A percentile compares a stretch with the other conserved stretches of the same genome.
Evolutionary conservation across 2,329 filamentous ascomycete genomes (phyloP).

Genomic region (Alternaria novae-zelandiae): DNA sequence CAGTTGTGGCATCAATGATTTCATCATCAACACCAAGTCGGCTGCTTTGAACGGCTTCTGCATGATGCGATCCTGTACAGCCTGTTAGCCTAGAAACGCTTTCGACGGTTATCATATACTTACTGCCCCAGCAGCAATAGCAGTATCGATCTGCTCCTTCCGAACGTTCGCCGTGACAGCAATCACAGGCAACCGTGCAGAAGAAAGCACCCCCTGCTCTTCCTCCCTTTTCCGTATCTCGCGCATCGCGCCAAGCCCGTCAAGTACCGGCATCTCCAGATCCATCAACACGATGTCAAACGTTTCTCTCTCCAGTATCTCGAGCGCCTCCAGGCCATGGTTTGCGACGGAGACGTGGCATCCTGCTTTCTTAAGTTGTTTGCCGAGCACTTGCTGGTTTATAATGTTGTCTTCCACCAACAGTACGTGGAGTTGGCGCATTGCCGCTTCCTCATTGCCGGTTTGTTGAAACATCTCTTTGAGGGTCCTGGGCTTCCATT

Average conservation of each 20-base stretch:
- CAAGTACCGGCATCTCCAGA: conserved; percentile 63
- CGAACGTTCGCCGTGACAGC: conserved; percentile 49
- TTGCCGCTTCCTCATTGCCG: neutral
- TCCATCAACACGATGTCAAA: conserved; percentile 55
- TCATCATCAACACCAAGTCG: conserved; percentile 45
- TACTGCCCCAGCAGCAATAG: conserved; percentile 44
- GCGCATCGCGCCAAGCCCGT: conserved; percentile 51
- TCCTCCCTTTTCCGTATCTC: conserved; percentile 54
- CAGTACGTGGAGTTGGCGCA: conserved; percentile 33
- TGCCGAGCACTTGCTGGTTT: conserved; percentile 47
- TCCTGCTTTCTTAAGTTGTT: conserved; percentile 44
- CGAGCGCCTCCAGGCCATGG: conserved; percentile 48
- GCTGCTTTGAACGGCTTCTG: conserved; percentile 46
- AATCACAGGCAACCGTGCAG: conserved; percentile 40
- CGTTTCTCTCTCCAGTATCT: conserved; percentile 32
- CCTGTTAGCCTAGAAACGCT: neutral
- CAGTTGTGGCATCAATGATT: conserved; percentile 34
- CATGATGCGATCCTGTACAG: conserved; percentile 41
- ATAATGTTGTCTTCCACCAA: conserved; percentile 51
- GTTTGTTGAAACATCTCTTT: conserved; percentile 10
- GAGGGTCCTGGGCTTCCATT: conserved; percentile 13
- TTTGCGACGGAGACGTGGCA: conserved; percentile 42
- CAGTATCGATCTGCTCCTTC: conserved; percentile 44
- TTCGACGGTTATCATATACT: conserved; percentile 1
- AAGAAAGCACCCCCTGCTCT: conserved; percentile 22